phyloP scores from a whole-genome alignment of 78 protist genomes.

The Dictyostelium capitatum region DNA sequence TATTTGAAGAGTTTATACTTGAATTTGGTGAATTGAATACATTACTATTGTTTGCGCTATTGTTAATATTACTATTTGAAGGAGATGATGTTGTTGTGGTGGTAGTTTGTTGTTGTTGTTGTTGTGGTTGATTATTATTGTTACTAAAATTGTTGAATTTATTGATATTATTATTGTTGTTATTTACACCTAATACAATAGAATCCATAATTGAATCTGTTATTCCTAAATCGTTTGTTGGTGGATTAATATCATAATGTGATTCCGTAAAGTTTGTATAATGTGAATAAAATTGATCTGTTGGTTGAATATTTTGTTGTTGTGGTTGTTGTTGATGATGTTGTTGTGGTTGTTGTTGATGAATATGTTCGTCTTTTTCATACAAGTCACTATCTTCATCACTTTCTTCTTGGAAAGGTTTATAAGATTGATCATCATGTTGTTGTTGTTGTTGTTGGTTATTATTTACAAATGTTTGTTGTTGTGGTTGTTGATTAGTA shows the following conservation, averaged over 20 bases:
- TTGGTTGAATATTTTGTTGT: background rate
- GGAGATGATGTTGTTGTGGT: constrained; percentile 1
- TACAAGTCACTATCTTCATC: constrained; percentile 11
- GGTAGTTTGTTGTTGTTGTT: background rate
- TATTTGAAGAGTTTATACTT: constrained; percentile 26
- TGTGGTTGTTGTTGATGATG: background rate
- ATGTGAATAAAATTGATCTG: constrained; percentile 14
- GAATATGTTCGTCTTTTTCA: constrained; percentile 4
- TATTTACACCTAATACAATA: constrained; percentile 24
- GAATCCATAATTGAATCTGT: constrained; percentile 38
- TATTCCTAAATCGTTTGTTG: background rate
- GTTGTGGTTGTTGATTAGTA: background rate
- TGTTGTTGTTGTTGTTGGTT: background rate
- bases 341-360: background rate
- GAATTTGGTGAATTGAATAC: constrained; percentile 1
- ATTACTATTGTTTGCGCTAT: background rate
- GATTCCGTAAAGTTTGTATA: constrained; percentile 41
- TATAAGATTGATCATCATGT: background rate
- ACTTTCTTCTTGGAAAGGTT: background rate
- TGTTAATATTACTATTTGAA: background rate
- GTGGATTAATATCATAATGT: constrained; percentile 16
- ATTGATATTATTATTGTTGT: constrained; percentile 20
- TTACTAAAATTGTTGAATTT: background rate
- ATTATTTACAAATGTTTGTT: background rate
- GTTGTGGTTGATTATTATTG: constrained; percentile 19